Conservation (phyloP, 2,329 filamentous ascomycete species). For the Nothophoma quercina region DNA sequence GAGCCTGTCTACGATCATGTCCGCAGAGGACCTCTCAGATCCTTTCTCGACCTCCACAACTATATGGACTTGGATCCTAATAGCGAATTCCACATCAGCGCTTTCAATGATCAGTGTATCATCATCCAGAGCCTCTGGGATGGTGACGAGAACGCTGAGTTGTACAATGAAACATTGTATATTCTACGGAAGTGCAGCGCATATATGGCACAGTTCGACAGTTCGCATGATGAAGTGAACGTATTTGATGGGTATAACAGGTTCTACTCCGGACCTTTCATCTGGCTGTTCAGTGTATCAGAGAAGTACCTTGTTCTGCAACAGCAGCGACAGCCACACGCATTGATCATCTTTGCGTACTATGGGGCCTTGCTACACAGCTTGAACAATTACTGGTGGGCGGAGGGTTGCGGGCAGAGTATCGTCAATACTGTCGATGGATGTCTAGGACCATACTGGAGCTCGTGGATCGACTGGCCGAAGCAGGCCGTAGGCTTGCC, state of each 20-base stretch:
- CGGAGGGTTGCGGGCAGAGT: conserved; percentile 26
- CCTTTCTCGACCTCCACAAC: conserved; percentile 14
- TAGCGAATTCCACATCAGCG: not conserved
- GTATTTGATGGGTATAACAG: conserved; percentile 17
- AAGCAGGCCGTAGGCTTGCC: conserved; percentile 14
- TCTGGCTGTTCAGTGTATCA: conserved; percentile 21
- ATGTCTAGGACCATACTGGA: conserved; percentile 24
- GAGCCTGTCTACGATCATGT: conserved; percentile 10
- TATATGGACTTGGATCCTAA: conserved; percentile 19
- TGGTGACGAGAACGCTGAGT: conserved; percentile 1
- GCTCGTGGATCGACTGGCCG: conserved; percentile 20
- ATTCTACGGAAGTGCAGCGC: conserved; percentile 10
- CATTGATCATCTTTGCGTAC: conserved; percentile 28
- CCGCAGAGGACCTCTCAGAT: conserved; percentile 15
- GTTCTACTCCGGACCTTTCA: conserved; percentile 21
- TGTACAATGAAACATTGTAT: conserved; percentile 19
- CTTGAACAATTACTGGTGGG: conserved; percentile 25
- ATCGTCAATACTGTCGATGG: conserved; percentile 21
- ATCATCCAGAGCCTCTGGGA: conserved; percentile 16
- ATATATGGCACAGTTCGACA: conserved; percentile 19
- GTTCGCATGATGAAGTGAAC: not conserved
- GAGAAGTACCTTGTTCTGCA: conserved; percentile 22
- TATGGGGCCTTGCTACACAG: conserved; percentile 22
- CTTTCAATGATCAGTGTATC: conserved; percentile 10
- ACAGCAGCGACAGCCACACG: conserved; percentile 24